These are phyloP conservation scores for Ustilago curta DNA, from an alignment of 1,284 basidiomycete species.

Conservation along the genomic window DNA sequence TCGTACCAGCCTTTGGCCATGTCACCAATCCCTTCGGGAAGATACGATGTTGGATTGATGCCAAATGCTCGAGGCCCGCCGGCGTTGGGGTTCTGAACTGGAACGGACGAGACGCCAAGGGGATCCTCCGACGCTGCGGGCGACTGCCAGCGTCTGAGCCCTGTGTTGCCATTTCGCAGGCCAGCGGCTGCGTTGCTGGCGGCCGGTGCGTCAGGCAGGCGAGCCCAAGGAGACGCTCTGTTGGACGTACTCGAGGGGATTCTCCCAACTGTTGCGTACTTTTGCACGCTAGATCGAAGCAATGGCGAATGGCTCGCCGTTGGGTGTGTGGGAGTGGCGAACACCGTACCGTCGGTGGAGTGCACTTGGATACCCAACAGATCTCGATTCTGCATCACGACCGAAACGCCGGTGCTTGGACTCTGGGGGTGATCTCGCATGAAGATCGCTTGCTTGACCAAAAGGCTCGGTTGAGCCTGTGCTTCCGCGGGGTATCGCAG, in stretches of 20 bases:
- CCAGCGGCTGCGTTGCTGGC: conserved; percentile 1
- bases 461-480: conserved; percentile 24
- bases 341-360: conserved; percentile 1
- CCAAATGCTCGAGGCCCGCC: conserved; percentile 30
- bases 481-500: conserved; percentile 51
- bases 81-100: conserved; percentile 3
- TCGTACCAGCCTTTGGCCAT: conserved; percentile 61
- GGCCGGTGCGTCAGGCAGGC: conserved; percentile 7
- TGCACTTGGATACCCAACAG: conserved; percentile 33
- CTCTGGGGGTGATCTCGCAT: conserved; percentile 26
- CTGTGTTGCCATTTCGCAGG: conserved; percentile 1
- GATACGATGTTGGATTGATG: conserved; percentile 43
- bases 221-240: conserved; percentile 33
- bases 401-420: conserved; percentile 48
- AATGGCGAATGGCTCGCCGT: conserved; percentile 3
- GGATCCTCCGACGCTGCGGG: conserved; percentile 14
- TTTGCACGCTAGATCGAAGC: conserved; percentile 17
- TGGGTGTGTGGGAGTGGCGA: neutral
- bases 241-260: conserved; percentile 2
- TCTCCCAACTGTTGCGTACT: conserved; percentile 44
- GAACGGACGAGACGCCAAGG: conserved; percentile 12
- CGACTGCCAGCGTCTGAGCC: conserved; percentile 14
- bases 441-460: conserved; percentile 52
- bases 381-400: conserved; percentile 57
- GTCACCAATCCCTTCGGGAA: conserved; percentile 58